Evolutionary conservation across 208 protist genomes (phyloP), one percentile per base, ranked within the genome.

Genomic region (Leptomonas pyrrhocoris): DNA sequence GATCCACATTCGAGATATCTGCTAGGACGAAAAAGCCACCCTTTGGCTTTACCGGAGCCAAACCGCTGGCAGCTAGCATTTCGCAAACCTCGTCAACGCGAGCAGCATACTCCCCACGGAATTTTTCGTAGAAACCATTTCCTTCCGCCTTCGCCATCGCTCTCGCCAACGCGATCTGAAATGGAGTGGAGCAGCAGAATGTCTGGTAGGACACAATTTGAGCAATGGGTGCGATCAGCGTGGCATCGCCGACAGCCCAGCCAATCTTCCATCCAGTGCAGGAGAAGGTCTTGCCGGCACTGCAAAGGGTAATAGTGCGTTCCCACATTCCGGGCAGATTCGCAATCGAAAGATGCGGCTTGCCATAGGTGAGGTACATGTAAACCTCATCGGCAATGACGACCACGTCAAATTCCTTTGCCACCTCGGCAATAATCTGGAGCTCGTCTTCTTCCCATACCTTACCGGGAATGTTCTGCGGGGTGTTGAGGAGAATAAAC

Each of bases 191-290:
- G 34, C 88, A 81, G 70, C 79, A 94, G 60, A 98, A 98, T 6
- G 90, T 84, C 45, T 94, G 89, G 42, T 90, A 94, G 45, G 92
- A 87, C 31, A 90, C 73, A 16, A 86, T 73, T 38, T 86, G 73
- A 7, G 70, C 60, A 25, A 93, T 74, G 5, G 81, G 63, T 0
- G 36, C 34, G 21, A 84, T 86, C 7, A 96, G 38, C 28, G 66
- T 25, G 36, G 74, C 55, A 31, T 73, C 70, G 31, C 78, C 84
- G 25, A 98, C 82, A 38, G 79, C 79, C 92, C 92, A 97, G 7
- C 95, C 94, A 51, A 98, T 68, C 60, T 98, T 98, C 92, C 92
- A 98, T 1, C 97, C 97, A 1, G 97, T 98, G 43, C 88, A 93
- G 0, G 81, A 90, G 66, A 98, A 98, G 15, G 93, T 97, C 73